Base-by-base conservation (phyloP, 495 filamentous ascomycete genomes). In the Neurospora sp. region DNA sequence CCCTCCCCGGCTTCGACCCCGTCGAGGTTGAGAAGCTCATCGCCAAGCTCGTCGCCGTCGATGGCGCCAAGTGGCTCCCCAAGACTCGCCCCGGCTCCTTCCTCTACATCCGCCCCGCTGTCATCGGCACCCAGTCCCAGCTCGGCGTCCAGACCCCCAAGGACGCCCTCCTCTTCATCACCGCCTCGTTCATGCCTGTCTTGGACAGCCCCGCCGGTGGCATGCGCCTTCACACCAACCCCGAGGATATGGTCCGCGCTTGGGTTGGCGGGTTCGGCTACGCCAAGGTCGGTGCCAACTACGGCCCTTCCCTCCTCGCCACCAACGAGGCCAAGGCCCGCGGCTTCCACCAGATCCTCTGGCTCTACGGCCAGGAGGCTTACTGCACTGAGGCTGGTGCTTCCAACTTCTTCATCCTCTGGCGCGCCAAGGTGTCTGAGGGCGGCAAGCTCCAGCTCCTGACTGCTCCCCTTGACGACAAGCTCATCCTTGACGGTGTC, bases 221-320 rank as follows among this genome's bases (percentile, higher is more conserved):
- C 37, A 84, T 97, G 83, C 90, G 87, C 76, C 89, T 98, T 37
- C 89, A 95, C 74, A 94, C 93, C 3, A 91, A 88, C 59, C 82
- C 84, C 45, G 89, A 93, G 68, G 90, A 96, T 78, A 91, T 88
- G 81, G 88, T 96, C 71, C 90, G 94, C 65, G 94, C 94, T 18
- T 97, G 94, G 94, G 94, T 94, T 38, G 94, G 94, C 45, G 94
- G 94, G 38, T 96, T 95, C 78, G 94, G 94, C 0, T 93, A 90
- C 75, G 93, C 93, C 69, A 97, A 97, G 82, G 89, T 97, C 12
- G 93, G 93, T 68, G 94, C 94, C 37, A 97, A 97, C 84, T 97
- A 97, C 79, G 94, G 93, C 0, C 94, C 94, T 8, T 89, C 86
- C 35, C 83, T 97, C 47, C 85, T 91, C 72, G 90, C 93, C 2